Percentiles rank a stretch among this genome's conserved stretches.
Conservation (phyloP, 139 green algal genomes). For the Eudorina sp. region DNA sequence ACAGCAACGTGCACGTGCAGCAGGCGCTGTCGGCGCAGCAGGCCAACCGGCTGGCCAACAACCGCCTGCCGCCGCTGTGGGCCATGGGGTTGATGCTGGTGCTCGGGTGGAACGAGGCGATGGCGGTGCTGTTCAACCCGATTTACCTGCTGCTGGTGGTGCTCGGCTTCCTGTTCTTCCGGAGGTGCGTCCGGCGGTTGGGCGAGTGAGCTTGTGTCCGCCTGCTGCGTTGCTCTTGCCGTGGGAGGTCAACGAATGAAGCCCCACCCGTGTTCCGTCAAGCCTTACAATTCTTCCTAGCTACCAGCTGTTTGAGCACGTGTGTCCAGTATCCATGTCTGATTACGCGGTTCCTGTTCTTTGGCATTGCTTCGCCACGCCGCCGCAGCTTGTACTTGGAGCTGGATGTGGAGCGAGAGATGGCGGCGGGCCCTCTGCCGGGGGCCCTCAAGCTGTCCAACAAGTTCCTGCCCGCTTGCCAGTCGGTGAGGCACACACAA, state of each 20-base stretch:
- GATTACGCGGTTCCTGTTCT: too few relatives aligned
- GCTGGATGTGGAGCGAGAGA: constrained; percentile 90
- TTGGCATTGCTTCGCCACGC: too few relatives aligned
- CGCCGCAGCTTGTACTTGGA: constrained; percentile 70
- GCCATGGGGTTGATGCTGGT: constrained; percentile 90
- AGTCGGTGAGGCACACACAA: constrained; percentile 7
- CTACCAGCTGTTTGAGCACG: too few relatives aligned
- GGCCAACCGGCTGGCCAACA: constrained; percentile 80
- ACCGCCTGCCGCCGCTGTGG: constrained; percentile 86
- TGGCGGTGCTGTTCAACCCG: constrained; percentile 86
- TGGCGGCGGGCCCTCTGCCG: constrained; percentile 79
- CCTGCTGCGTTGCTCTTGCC: too few relatives aligned
- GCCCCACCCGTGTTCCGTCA: too few relatives aligned
- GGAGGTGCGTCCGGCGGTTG: constrained; percentile 50
- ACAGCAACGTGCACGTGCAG: constrained; percentile 78
- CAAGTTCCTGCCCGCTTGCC: constrained; percentile 52
- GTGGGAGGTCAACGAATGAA: too few relatives aligned
- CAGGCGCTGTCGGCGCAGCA: constrained; percentile 84
- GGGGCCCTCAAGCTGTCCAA: constrained; percentile 47
- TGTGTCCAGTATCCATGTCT: too few relatives aligned
- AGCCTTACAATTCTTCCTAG: too few relatives aligned
- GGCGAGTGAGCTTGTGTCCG: too few relatives aligned
- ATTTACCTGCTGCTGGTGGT: constrained; percentile 74
- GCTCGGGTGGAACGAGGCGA: constrained; percentile 94
- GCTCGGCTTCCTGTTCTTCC: constrained; percentile 66